phyloP scores from a whole-genome alignment of 129 eudicot genomes.

The Arctium lappa region DNA sequence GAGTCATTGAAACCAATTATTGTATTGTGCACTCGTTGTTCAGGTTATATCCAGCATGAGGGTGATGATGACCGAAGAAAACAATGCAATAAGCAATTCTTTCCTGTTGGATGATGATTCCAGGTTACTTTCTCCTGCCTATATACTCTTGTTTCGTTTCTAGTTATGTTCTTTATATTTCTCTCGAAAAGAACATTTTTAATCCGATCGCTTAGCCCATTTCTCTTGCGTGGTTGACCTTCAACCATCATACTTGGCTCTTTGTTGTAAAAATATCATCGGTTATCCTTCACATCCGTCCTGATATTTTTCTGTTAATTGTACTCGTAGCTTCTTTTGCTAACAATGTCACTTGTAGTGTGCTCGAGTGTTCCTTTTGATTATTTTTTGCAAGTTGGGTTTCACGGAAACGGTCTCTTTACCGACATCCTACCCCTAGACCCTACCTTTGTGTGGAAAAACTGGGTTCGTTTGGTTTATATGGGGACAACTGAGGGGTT shows the following conservation, averaged over 20 bases:
- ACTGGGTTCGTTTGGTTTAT: neutral
- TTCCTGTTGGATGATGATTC: conserved; percentile 97
- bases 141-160: neutral
- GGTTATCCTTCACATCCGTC: neutral
- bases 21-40: neutral
- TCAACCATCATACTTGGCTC: neutral
- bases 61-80: conserved; percentile 94
- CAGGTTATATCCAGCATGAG: conserved; percentile 95
- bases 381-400: too few relatives aligned
- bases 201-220: neutral
- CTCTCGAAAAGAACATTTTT: neutral
- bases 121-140: conserved; percentile 46
- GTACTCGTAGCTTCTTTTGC: neutral
- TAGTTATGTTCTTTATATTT: neutral
- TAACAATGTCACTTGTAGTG: neutral
- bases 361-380: too few relatives aligned
- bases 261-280: neutral
- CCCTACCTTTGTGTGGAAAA: neutral
- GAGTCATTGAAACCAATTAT: neutral
- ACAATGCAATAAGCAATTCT: conserved; percentile 87
- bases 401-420: too few relatives aligned
- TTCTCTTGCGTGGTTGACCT: neutral
- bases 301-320: neutral
- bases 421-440: too few relatives aligned
- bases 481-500: neutral